Evolutionary conservation across 371 early-diverging fungal species (phyloP).

Genomic region (Apophysomyces ossiformis): DNA sequence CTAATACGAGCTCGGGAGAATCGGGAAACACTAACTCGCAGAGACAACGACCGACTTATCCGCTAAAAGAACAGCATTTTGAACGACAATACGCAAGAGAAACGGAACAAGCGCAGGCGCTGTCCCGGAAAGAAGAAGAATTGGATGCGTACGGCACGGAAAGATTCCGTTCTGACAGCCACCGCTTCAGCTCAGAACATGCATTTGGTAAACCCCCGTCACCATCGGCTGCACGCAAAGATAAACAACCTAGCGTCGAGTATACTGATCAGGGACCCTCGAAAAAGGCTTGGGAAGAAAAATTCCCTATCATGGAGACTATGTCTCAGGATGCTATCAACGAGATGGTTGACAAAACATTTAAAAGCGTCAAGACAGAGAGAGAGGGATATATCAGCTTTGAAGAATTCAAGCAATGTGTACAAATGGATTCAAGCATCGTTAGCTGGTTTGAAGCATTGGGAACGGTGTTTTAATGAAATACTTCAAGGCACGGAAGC

Average conservation of each 20-base stretch:
- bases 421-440: conserved; percentile 69
- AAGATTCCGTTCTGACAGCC: conserved; percentile 24
- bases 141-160: neutral
- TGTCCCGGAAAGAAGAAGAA: conserved; percentile 14
- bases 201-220: neutral
- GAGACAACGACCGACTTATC: conserved; percentile 30
- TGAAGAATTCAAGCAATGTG: conserved; percentile 79
- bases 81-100: conserved; percentile 32
- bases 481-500: neutral
- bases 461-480: conserved; percentile 68
- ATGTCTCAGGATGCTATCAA: conserved; percentile 92
- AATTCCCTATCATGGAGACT: conserved; percentile 87
- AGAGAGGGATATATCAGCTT: conserved; percentile 70
- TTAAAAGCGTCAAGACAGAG: conserved; percentile 66
- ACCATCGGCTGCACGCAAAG: conserved; percentile 13
- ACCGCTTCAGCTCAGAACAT: conserved; percentile 14
- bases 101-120: conserved; percentile 28
- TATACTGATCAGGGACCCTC: conserved; percentile 16
- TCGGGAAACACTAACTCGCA: neutral
- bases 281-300: conserved; percentile 58
- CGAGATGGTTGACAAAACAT: conserved; percentile 92
- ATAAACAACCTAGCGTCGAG: conserved; percentile 22
- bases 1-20: conserved; percentile 6
- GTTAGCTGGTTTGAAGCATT: conserved; percentile 76
- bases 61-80: conserved; percentile 47